A percentile compares a stretch with the other conserved stretches of the same genome.
phyloP scores from a whole-genome alignment of 768 basidiomycete species.

The Mycena chlorophos region DNA sequence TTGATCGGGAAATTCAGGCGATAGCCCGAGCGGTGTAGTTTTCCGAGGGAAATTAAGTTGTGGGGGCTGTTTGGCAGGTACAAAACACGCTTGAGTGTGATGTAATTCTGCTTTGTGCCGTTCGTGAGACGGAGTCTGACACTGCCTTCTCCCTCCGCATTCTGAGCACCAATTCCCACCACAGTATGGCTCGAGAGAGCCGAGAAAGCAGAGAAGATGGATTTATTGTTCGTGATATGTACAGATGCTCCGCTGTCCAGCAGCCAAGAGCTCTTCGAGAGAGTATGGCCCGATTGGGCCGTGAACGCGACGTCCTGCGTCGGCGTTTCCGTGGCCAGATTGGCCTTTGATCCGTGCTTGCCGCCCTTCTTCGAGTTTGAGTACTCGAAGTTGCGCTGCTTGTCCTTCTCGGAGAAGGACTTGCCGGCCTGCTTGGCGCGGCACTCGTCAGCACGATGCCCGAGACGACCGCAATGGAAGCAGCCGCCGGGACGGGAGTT shows the following conservation, averaged over 20 bases:
- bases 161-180: not conserved
- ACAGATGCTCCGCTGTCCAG: not conserved
- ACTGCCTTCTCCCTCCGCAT: not conserved
- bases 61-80: not conserved
- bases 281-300: not conserved
- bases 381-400: not conserved
- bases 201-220: not conserved
- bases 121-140: not conserved
- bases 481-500: not conserved
- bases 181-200: not conserved
- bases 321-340: not conserved
- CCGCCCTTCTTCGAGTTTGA: not conserved
- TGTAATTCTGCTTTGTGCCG: not conserved
- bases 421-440: conserved; percentile 5
- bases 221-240: not conserved
- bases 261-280: not conserved
- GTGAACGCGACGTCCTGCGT: not conserved
- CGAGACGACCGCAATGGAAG: conserved; percentile 1
- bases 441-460: conserved; percentile 8
- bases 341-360: not conserved
- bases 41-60: not conserved
- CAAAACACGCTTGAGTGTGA: not conserved
- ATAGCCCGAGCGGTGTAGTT: not conserved
- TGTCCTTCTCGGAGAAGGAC: conserved; percentile 5
- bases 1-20: not conserved